phyloP scores from a whole-genome alignment of 345 rosid genomes.

The Microthlaspi erraticum region DNA sequence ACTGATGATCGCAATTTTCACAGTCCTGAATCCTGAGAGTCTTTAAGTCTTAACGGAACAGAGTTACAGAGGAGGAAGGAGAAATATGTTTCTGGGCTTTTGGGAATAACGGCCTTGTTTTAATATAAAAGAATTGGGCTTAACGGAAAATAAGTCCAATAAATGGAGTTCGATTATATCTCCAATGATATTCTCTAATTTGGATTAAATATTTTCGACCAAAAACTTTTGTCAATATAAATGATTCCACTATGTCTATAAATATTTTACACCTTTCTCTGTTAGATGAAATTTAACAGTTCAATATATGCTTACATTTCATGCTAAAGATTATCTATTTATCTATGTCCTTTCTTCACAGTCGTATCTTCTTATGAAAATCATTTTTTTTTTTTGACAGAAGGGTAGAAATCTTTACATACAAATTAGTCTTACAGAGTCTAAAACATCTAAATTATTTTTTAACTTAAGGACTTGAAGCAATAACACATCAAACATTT shows the following conservation, averaged over 20 bases:
- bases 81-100: conserved; percentile 20
- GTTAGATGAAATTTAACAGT: too few relatives aligned
- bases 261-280: background rate
- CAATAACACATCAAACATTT: conserved; percentile 27
- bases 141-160: background rate
- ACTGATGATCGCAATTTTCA: conserved; percentile 26
- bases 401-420: background rate
- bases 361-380: background rate
- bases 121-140: background rate
- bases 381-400: background rate
- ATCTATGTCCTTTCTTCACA: background rate
- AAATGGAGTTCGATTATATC: too few relatives aligned
- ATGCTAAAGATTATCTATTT: background rate
- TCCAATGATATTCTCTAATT: too few relatives aligned
- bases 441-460: background rate
- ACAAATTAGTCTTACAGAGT: background rate
- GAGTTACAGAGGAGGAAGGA: conserved; percentile 4
- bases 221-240: too few relatives aligned
- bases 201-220: too few relatives aligned
- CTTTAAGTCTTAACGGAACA: too few relatives aligned
- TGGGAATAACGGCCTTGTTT: background rate
- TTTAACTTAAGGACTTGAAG: background rate
- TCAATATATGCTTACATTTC: too few relatives aligned
- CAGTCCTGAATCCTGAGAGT: conserved; percentile 1
- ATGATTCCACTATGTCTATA: background rate